phyloP scores from a whole-genome alignment of 2,329 filamentous ascomycete species.

The Magnaporthiopsis rhizophila region DNA sequence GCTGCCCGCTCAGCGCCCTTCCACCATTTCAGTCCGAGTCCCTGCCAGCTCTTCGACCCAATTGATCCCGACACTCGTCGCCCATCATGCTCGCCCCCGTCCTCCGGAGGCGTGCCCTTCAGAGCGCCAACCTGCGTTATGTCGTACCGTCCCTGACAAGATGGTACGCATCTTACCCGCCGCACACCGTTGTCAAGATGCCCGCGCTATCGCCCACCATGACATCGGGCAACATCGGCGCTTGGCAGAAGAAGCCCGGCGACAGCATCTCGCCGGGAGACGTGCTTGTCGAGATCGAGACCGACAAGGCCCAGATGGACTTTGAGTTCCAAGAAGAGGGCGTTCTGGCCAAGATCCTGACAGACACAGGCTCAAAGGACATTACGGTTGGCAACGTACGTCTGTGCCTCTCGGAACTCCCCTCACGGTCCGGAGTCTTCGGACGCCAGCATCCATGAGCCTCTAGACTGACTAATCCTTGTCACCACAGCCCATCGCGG shows the following conservation, averaged over 20 bases:
- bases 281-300: constrained; percentile 96
- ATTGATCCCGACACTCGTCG: background rate
- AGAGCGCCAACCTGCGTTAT: constrained; percentile 41
- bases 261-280: constrained; percentile 84
- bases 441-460: background rate
- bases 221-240: constrained; percentile 91
- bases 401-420: constrained; percentile 19
- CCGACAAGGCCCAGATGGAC: constrained; percentile 99
- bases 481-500: constrained; percentile 72
- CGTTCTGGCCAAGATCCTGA: constrained; percentile 87
- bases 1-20: background rate
- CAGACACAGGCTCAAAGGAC: constrained; percentile 90
- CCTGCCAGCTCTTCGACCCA: background rate
- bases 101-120: constrained; percentile 54
- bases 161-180: constrained; percentile 77
- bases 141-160: constrained; percentile 48
- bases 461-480: constrained; percentile 9
- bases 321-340: constrained; percentile 99
- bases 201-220: constrained; percentile 96
- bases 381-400: constrained; percentile 88
- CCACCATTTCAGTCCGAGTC: background rate
- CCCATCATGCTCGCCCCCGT: constrained; percentile 54
- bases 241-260: constrained; percentile 96
- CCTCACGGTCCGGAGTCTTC: no score
- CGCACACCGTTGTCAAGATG: constrained; percentile 95